Evolutionary conservation across 257 asterid species (phyloP).

Genomic region (Nicotiana undulata): DNA sequence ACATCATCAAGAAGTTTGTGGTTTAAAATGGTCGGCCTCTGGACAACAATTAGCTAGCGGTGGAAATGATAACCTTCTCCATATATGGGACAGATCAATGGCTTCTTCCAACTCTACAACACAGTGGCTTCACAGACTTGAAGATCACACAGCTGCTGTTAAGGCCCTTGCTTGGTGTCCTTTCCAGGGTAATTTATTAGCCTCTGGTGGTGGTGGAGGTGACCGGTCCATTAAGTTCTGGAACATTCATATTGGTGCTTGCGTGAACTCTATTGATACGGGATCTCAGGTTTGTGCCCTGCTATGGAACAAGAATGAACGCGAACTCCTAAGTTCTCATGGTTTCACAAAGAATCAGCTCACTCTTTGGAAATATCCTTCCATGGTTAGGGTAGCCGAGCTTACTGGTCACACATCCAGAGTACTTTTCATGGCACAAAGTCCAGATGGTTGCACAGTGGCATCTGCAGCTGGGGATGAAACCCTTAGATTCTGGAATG

Average conservation of each 20-base stretch:
- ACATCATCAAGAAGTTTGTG: conserved; percentile 24
- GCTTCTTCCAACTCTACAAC: conserved; percentile 16
- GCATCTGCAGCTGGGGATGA: conserved; percentile 65
- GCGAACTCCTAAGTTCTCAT: conserved; percentile 26
- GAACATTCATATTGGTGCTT: conserved; percentile 25
- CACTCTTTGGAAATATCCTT: conserved; percentile 46
- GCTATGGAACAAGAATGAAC: conserved; percentile 20
- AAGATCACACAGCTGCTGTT: conserved; percentile 29
- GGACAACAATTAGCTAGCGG: conserved; percentile 37
- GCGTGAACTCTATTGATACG: conserved; percentile 20
- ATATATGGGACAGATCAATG: conserved; percentile 22
- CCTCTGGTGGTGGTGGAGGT: conserved; percentile 24
- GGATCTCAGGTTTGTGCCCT: conserved; percentile 23
- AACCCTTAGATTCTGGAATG: conserved; percentile 47
- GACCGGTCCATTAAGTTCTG: conserved; percentile 18
- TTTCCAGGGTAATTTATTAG: conserved; percentile 23
- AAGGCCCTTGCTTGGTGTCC: conserved; percentile 36
- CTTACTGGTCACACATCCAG: conserved; percentile 56
- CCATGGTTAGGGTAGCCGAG: conserved; percentile 48
- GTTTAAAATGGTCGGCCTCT: conserved; percentile 28
- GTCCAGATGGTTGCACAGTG: conserved; percentile 61
- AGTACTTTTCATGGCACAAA: conserved; percentile 56
- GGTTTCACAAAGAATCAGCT: conserved; percentile 52
- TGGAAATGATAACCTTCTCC: conserved; percentile 30
- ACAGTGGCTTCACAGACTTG: conserved; percentile 27